Evolutionary conservation across 1,284 basidiomycete genomes (phyloP), one percentile per base, ranked within the genome.

Genomic region (Malassezia equina): DNA sequence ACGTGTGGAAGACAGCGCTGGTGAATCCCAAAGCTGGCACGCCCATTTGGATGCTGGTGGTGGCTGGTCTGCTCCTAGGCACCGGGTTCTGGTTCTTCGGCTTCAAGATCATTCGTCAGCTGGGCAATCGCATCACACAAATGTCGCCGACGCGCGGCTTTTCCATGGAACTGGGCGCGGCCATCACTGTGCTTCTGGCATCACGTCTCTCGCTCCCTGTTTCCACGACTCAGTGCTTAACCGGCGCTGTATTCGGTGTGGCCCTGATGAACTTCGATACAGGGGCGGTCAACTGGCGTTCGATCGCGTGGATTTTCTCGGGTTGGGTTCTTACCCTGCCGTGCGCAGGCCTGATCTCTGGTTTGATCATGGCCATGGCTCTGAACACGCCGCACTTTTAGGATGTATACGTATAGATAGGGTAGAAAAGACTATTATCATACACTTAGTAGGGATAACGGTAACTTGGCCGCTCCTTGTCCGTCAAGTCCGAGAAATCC

Each of bases 401-500:
- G 28, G 8, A 13, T 19, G 39, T 11, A 13, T 5, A n/a, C n/a
- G 9, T 7, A 7, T 33, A 33, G 32, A 13, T 33, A 33, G 11
- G 6, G 28, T 29, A 29, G 28, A 29, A 29, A 11, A 29, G 28
- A n/a, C n/a, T n/a, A n/a, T n/a, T n/a, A n/a, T n/a, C n/a, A 33
- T n/a, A 33, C 4, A 4, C 13, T 50, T 59, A 73, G 50, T 65
- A 63, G 13, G 72, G 69, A 54, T 73, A 75, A 52, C 71, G 57
- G 57, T 73, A 75, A n/a, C 32, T 59, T 13, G 58, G 52, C 27
- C 69, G 61, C 62, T 75, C 61, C 47, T 64, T 64, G 51, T 75
- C 73, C 1, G 73, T 73, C 50, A 62, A 52, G 48, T 75, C 73
- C 7, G 65, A 60, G 32, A 75, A 63, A 43, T 70, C 72, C 19